Conservation (phyloP, 176 grass and related monocot species). For the Oryza glumipatula region DNA sequence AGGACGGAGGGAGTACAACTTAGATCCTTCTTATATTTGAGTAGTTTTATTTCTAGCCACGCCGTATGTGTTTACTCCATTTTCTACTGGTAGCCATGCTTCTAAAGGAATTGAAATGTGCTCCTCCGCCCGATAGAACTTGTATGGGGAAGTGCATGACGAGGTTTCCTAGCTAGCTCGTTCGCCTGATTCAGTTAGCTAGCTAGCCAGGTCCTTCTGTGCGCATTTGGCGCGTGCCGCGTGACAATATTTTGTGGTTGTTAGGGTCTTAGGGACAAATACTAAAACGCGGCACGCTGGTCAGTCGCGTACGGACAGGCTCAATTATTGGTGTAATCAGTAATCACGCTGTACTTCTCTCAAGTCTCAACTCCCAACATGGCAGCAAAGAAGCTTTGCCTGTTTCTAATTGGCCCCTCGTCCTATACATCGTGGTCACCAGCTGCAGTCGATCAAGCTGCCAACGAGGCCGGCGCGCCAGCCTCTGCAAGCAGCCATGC, state of each 20-base stretch:
- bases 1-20: no score
- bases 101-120: not conserved
- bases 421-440: not conserved
- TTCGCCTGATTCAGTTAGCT: not conserved
- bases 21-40: no score
- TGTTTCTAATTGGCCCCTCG: not conserved
- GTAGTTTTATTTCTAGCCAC: no score
- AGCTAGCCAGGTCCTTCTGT: not conserved
- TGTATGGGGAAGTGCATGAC: not conserved
- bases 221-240: not conserved
- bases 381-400: not conserved
- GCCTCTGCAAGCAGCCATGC: not conserved
- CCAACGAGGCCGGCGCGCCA: not conserved
- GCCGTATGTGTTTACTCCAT: no score
- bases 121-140: not conserved
- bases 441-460: not conserved
- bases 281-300: not conserved
- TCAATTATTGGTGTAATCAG: slow-evolving; percentile 48
- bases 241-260: not conserved
- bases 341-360: slow-evolving; percentile 19
- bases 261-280: no score
- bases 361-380: slow-evolving; percentile 42
- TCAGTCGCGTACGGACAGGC: slow-evolving; percentile 18
- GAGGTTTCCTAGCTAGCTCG: not conserved
- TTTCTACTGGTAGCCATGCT: no score